A percentile compares a stretch with the other conserved stretches of the same genome.
These are phyloP conservation scores for Suhomyces canberraensis DNA, from an alignment of 805 yeast species.

Conservation along the genomic window DNA sequence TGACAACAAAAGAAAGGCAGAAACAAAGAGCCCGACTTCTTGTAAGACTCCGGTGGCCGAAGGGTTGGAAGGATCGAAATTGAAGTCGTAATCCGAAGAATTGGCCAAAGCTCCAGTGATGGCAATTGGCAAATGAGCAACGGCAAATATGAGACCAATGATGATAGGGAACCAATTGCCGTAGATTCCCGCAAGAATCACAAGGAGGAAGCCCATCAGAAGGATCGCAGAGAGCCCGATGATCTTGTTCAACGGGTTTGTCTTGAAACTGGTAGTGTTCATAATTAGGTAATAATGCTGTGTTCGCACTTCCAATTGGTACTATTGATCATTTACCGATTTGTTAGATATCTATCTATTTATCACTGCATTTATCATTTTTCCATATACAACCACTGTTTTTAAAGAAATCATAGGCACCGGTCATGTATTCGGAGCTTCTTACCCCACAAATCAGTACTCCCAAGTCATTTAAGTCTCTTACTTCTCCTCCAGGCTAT, in stretches of 20 bases:
- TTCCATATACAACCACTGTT: no score
- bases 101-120: slow-evolving; percentile 29
- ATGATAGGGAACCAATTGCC: slow-evolving; percentile 90
- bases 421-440: slow-evolving; percentile 8
- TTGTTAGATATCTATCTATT: no score
- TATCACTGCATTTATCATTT: no score
- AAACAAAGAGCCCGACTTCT: slow-evolving; percentile 75
- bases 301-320: no score
- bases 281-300: no score
- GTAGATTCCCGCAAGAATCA: slow-evolving; percentile 81
- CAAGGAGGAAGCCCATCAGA: slow-evolving; percentile 86
- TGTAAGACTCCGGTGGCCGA: slow-evolving; percentile 39
- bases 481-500: slow-evolving; percentile 20
- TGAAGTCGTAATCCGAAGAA: slow-evolving; percentile 42
- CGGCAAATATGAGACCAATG: slow-evolving; percentile 46
- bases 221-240: slow-evolving; percentile 73
- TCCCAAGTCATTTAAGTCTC: slow-evolving; percentile 8
- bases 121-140: slow-evolving; percentile 39
- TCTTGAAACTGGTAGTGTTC: slow-evolving; percentile 7
- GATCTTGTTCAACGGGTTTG: slow-evolving; percentile 69
- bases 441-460: slow-evolving; percentile 3
- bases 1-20: slow-evolving; percentile 73
- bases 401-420: no score
- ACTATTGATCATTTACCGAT: no score
- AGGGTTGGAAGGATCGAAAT: slow-evolving; percentile 34